phyloP scores from a whole-genome alignment of 371 early-diverging fungal species.

The Rhizomucor pusillus region DNA sequence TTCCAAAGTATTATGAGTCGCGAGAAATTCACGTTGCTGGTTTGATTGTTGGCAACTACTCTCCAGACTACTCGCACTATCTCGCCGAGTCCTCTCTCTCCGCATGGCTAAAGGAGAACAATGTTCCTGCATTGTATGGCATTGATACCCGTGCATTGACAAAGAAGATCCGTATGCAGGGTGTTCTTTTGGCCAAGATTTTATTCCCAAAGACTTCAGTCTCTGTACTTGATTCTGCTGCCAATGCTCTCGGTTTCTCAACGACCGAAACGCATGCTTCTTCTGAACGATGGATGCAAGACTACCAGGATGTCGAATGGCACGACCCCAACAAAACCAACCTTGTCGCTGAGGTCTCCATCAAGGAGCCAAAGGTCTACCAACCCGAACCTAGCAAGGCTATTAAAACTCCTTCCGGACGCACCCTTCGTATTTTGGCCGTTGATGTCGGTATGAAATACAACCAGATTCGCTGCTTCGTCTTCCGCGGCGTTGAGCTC shows the following conservation, averaged over 20 bases:
- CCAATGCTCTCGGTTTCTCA: slow-evolving; percentile 35
- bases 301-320: slow-evolving; percentile 83
- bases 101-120: slow-evolving; percentile 84
- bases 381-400: slow-evolving; percentile 60
- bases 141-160: slow-evolving; percentile 94
- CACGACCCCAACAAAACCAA: slow-evolving; percentile 90
- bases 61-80: slow-evolving; percentile 88
- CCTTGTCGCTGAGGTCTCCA: slow-evolving; percentile 91
- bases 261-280: slow-evolving; percentile 36
- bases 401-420: slow-evolving; percentile 69
- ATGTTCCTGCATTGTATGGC: slow-evolving; percentile 89
- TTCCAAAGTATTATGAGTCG: slow-evolving; percentile 86
- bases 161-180: slow-evolving; percentile 79
- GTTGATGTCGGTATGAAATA: slow-evolving; percentile 98
- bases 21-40: slow-evolving; percentile 82
- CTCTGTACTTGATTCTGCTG: slow-evolving; percentile 45
- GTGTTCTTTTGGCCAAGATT: slow-evolving; percentile 85
- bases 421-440: slow-evolving; percentile 80
- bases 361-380: slow-evolving; percentile 77
- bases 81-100: slow-evolving; percentile 83
- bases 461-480: slow-evolving; percentile 96
- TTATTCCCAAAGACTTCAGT: slow-evolving; percentile 78
- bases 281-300: slow-evolving; percentile 59
- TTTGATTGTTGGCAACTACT: slow-evolving; percentile 87
- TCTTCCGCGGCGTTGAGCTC: slow-evolving; percentile 89